Conservation (phyloP, 2,329 filamentous ascomycete species). For the Ophiostoma sp. region DNA sequence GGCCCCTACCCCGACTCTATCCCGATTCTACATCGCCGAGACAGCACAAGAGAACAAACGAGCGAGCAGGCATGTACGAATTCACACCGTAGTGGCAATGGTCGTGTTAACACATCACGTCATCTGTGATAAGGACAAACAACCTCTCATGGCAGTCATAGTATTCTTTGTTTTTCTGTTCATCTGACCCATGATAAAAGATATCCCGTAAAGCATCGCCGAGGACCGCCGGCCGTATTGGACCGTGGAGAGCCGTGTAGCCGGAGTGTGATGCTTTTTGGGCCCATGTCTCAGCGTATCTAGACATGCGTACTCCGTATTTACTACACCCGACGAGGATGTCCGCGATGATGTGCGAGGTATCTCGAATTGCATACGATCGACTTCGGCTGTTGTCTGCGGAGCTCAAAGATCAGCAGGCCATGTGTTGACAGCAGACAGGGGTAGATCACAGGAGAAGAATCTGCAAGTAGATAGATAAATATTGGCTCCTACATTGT, state of each 20-base stretch:
- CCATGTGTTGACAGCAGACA: neutral
- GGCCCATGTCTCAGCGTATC: no score
- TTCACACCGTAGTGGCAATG: neutral
- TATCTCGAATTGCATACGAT: neutral
- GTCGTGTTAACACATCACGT: neutral
- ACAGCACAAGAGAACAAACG: neutral
- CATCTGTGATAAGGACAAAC: neutral
- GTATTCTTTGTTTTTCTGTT: neutral
- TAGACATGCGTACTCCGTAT: neutral
- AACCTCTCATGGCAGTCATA: no score
- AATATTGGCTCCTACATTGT: neutral
- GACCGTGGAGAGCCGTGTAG: neutral
- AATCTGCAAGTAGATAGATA: neutral
- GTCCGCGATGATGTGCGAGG: neutral
- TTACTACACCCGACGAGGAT: neutral
- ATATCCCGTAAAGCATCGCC: neutral
- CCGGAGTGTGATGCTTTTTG: no score
- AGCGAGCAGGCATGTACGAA: neutral
- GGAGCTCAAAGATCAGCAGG: neutral
- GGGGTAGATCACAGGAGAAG: neutral
- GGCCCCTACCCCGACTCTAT: neutral
- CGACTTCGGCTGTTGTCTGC: neutral
- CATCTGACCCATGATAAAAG: no score
- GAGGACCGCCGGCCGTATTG: neutral
- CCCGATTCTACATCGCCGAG: constrained; percentile 8